Percentiles rank a stretch among this genome's conserved stretches.
These are phyloP conservation scores for Penicillium rolfsii DNA, from an alignment of 2,329 filamentous ascomycete species.

Conservation along the genomic window DNA sequence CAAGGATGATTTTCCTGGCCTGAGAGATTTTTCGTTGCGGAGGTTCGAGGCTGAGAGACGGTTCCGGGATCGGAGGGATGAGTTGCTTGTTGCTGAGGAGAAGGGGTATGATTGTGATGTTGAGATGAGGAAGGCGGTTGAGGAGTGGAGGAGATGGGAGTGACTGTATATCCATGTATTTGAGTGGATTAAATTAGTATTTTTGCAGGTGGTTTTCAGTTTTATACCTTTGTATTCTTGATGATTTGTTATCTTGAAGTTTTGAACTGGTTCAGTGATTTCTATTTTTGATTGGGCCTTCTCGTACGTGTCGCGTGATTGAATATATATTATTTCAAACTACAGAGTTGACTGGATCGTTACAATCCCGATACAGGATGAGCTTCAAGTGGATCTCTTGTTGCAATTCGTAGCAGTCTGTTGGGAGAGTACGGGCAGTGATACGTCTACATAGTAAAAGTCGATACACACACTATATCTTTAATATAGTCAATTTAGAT, in stretches of 20 bases:
- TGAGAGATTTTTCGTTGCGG: slow-evolving; percentile 65
- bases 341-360: too few species aligned
- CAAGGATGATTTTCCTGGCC: slow-evolving; percentile 66
- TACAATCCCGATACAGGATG: too few species aligned
- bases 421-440: too few species aligned
- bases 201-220: background rate
- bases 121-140: slow-evolving; percentile 54
- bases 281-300: background rate
- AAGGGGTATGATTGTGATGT: slow-evolving; percentile 57
- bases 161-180: slow-evolving; percentile 30
- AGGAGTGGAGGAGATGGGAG: slow-evolving; percentile 59
- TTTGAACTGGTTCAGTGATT: background rate
- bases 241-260: background rate
- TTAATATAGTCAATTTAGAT: too few species aligned
- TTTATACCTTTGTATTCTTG: slow-evolving; percentile 3
- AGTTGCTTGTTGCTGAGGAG: slow-evolving; percentile 61
- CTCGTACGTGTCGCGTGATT: background rate
- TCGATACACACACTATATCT: too few species aligned
- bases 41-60: slow-evolving; percentile 61
- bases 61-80: slow-evolving; percentile 60
- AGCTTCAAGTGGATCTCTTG: too few species aligned
- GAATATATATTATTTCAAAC: background rate
- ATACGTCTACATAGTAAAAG: too few species aligned
- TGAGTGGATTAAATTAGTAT: background rate
- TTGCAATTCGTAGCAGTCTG: background rate